A percentile compares a stretch with the other conserved stretches of the same genome.
phyloP scores from a whole-genome alignment of 192 early-diverging fungal species.

The Irineochytrium annulatum region DNA sequence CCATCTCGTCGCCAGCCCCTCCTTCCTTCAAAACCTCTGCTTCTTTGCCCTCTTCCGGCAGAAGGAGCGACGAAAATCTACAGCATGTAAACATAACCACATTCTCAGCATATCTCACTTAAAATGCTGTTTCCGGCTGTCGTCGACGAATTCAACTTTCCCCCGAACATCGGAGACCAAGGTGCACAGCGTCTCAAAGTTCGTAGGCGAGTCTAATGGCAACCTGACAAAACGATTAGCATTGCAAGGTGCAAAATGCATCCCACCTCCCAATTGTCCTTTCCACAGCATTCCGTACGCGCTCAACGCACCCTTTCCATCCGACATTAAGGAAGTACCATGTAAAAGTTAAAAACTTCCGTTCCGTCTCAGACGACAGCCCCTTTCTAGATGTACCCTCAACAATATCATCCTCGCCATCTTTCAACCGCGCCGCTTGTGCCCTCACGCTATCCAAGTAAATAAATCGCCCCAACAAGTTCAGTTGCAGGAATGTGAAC shows the following conservation, averaged over 20 bases:
- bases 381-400: too few relatives aligned
- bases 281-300: slow-evolving; percentile 65
- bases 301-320: slow-evolving; percentile 68
- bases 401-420: slow-evolving; percentile 12
- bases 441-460: slow-evolving; percentile 61
- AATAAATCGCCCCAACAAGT: slow-evolving; percentile 84
- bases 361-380: slow-evolving; percentile 57
- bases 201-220: slow-evolving; percentile 26
- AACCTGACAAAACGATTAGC: slow-evolving; percentile 17
- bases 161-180: slow-evolving; percentile 28
- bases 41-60: slow-evolving; percentile 64
- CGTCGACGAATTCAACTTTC: slow-evolving; percentile 25
- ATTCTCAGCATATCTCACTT: slow-evolving; percentile 40
- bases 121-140: slow-evolving; percentile 2
- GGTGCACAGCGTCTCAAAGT: slow-evolving; percentile 21
- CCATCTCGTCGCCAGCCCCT: slow-evolving; percentile 39
- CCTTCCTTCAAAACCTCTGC: slow-evolving; percentile 54
- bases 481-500: slow-evolving; percentile 83
- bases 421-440: slow-evolving; percentile 7
- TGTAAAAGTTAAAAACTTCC: slow-evolving; percentile 81
- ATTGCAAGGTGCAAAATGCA: background rate
- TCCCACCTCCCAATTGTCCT: slow-evolving; percentile 54
- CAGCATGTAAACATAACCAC: background rate
- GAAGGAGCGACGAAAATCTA: slow-evolving; percentile 29
- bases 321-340: slow-evolving; percentile 92